Percentiles rank a stretch among this genome's conserved stretches.
phyloP scores from a whole-genome alignment of 2,329 filamentous ascomycete genomes.

The Ophiostoma tasmaniense region DNA sequence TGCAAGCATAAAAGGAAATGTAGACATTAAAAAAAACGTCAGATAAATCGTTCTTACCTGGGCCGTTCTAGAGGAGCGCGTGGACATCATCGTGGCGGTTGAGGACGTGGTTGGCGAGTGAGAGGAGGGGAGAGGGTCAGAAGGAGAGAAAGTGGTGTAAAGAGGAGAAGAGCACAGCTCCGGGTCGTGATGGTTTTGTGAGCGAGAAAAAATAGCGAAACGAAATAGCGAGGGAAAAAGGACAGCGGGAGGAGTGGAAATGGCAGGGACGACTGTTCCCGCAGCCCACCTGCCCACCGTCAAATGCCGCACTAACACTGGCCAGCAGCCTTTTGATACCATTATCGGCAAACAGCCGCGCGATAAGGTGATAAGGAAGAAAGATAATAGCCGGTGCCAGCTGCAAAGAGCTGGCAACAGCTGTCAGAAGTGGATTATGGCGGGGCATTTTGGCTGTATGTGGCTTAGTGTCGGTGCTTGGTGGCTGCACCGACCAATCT shows the following conservation, averaged over 20 bases:
- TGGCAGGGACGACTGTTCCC: constrained; percentile 1
- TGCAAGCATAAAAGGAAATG: not conserved
- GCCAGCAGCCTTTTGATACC: not conserved
- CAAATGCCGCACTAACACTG: constrained; percentile 7
- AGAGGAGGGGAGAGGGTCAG: constrained; percentile 7
- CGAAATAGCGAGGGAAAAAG: constrained; percentile 10
- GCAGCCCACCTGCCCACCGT: not conserved
- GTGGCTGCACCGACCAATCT: constrained; percentile 18
- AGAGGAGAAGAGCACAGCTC: constrained; percentile 15
- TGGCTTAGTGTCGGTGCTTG: constrained; percentile 17
- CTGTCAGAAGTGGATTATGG: not conserved
- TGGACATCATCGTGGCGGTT: constrained; percentile 45
- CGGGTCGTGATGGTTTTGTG: constrained; percentile 8
- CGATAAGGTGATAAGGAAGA: constrained; percentile 12
- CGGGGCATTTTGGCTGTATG: not conserved
- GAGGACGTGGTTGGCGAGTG: constrained; percentile 17
- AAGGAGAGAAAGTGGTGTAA: constrained; percentile 8
- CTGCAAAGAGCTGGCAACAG: constrained; percentile 5
- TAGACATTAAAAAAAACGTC: not conserved
- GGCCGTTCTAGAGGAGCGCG: constrained; percentile 47
- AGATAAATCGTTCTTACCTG: constrained; percentile 37
- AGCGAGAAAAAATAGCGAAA: constrained; percentile 10
- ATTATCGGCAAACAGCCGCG: constrained; percentile 12
- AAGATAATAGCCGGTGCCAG: not conserved
- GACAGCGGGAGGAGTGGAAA: constrained; percentile 4